Evolutionary conservation across 1,139 yeast genomes (phyloP).

Genomic region (Magnusiomyces paraingens): DNA sequence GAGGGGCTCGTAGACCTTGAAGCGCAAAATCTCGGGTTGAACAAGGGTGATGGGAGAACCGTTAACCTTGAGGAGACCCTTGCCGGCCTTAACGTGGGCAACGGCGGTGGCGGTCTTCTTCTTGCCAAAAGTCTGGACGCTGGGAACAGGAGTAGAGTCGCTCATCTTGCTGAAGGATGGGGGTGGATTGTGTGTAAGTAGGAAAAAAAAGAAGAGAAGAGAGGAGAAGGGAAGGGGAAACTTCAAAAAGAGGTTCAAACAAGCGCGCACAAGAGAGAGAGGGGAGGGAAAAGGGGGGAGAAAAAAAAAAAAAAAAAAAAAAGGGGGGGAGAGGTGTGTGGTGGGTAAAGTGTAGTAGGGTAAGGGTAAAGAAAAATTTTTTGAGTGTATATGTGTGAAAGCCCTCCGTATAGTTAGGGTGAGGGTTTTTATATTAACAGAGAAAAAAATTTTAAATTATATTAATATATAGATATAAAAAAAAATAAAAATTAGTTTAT

Average conservation of each 20-base stretch:
- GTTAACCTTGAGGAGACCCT: slow-evolving; percentile 98
- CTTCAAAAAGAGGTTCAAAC: background rate
- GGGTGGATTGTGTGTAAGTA: background rate
- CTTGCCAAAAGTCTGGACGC: slow-evolving; percentile 89
- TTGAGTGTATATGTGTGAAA: background rate
- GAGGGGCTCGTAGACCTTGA: slow-evolving; percentile 99
- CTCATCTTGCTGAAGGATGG: slow-evolving; percentile 6
- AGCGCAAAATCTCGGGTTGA: slow-evolving; percentile 97
- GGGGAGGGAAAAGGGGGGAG: too few species aligned
- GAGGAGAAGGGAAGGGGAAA: background rate
- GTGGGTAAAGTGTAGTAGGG: background rate
- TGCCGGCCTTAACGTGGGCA: slow-evolving; percentile 99
- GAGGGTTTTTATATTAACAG: too few species aligned
- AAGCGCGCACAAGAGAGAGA: background rate
- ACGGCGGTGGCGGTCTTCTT: slow-evolving; percentile 99
- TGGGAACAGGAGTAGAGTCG: slow-evolving; percentile 22
- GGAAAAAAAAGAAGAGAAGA: background rate
- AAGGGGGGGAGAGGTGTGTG: background rate
- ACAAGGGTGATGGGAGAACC: slow-evolving; percentile 99
- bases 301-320: too few species aligned
- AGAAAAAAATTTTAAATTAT: too few species aligned
- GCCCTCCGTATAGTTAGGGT: background rate
- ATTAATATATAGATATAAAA: too few species aligned
- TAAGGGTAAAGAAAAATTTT: background rate
- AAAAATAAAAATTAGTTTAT: too few species aligned